These are phyloP conservation scores for Globisporangium spinosum DNA, from an alignment of 352 stramenopile genomes.

Conservation along the genomic window DNA sequence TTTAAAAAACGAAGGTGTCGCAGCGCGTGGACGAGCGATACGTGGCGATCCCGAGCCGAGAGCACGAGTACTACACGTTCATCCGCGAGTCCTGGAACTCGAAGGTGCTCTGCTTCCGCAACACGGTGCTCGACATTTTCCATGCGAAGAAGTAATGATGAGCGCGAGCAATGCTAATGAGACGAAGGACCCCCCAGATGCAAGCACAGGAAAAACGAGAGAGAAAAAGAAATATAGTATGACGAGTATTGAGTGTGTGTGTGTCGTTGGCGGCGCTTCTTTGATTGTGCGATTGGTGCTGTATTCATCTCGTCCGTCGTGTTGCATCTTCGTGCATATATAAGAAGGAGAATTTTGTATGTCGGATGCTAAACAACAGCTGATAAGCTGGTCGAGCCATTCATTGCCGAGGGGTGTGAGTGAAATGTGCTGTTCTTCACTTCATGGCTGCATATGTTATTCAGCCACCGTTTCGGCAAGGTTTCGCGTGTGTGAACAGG, in stretches of 20 bases:
- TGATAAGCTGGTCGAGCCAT: background rate
- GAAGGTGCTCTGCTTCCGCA: slow-evolving; percentile 58
- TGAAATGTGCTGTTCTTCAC: background rate
- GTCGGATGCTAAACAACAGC: background rate
- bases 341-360: background rate
- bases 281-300: background rate
- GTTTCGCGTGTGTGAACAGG: background rate
- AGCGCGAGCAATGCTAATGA: background rate
- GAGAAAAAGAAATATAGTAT: slow-evolving; percentile 7
- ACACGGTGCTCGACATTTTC: slow-evolving; percentile 54
- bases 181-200: background rate
- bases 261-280: background rate
- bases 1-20: background rate
- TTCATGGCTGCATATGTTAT: background rate
- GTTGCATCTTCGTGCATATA: background rate
- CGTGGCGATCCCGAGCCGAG: slow-evolving; percentile 53
- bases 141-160: slow-evolving; percentile 29
- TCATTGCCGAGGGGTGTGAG: background rate
- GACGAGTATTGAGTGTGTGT: slow-evolving; percentile 5
- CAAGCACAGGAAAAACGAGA: background rate
- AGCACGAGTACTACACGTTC: slow-evolving; percentile 84
- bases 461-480: background rate
- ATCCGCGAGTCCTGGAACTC: slow-evolving; percentile 69
- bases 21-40: slow-evolving; percentile 46
- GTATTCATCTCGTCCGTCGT: background rate